These are phyloP conservation scores for Perkinsus olseni DNA, from an alignment of 169 alveolate species.

Conservation along the genomic window DNA sequence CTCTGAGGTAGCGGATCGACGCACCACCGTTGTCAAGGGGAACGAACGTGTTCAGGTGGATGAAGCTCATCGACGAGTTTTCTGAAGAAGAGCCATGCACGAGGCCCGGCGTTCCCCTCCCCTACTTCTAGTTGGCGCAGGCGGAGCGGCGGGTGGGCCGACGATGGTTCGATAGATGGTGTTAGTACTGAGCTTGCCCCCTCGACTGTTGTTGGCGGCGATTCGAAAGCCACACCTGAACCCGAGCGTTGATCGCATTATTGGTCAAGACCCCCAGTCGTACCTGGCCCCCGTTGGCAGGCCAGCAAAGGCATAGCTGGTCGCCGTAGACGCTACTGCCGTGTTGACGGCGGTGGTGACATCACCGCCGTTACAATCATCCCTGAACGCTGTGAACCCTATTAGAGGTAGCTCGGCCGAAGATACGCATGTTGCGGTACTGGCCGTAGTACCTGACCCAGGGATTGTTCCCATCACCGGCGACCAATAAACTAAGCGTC, in stretches of 20 bases:
- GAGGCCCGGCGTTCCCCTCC: neutral
- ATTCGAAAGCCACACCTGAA: neutral
- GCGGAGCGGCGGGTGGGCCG: neutral
- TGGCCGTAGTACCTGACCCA: neutral
- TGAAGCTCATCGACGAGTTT: neutral
- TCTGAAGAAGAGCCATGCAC: neutral
- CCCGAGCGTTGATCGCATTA: neutral
- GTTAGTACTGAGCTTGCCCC: neutral
- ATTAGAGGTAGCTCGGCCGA: neutral
- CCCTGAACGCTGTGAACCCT: neutral
- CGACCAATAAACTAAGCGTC: no score
- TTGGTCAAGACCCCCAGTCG: neutral
- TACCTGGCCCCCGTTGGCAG: neutral
- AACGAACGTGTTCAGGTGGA: slow-evolving; percentile 7
- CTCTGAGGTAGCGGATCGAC: slow-evolving; percentile 16
- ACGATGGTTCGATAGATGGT: neutral
- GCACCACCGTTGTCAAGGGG: slow-evolving; percentile 26
- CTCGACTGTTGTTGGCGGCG: neutral
- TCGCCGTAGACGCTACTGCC: neutral
- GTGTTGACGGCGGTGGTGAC: neutral
- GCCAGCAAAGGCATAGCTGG: neutral
- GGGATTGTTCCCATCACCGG: no score
- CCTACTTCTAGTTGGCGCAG: neutral
- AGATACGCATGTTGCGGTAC: neutral
- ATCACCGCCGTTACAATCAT: neutral